Evolutionary conservation across 2,329 filamentous ascomycete species (phyloP).

Genomic region (Cladophialophora bantiana): DNA sequence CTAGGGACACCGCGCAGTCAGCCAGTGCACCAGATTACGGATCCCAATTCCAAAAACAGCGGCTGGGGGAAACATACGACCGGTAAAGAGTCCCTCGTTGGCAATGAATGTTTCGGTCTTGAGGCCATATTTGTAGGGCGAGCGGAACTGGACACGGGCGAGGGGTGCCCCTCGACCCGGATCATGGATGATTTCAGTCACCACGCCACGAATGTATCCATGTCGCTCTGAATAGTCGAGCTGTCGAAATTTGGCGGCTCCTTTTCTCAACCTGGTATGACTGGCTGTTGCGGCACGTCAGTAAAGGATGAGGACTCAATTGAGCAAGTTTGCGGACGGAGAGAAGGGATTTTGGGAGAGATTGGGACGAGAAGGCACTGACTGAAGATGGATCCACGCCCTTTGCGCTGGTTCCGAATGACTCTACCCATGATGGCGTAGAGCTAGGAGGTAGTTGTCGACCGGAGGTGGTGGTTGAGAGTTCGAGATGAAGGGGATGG

Average conservation of each 20-base stretch:
- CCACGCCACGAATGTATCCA: slow-evolving; percentile 95
- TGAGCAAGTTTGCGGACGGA: not conserved
- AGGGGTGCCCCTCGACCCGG: slow-evolving; percentile 97
- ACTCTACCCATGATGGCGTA: slow-evolving; percentile 68
- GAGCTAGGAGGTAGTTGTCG: slow-evolving; percentile 17
- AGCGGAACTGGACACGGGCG: slow-evolving; percentile 94
- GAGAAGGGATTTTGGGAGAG: not conserved
- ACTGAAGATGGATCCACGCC: slow-evolving; percentile 80
- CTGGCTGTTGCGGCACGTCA: slow-evolving; percentile 62
- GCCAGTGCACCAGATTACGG: slow-evolving; percentile 55
- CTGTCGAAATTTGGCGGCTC: slow-evolving; percentile 90
- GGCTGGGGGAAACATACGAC: not conserved
- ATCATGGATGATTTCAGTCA: slow-evolving; percentile 99
- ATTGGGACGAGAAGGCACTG: slow-evolving; percentile 27
- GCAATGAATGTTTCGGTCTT: slow-evolving; percentile 99
- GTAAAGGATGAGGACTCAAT: slow-evolving; percentile 7
- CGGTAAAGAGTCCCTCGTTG: slow-evolving; percentile 99
- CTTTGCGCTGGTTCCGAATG: slow-evolving; percentile 79
- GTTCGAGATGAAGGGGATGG: not conserved
- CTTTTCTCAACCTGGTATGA: slow-evolving; percentile 92
- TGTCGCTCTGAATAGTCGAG: slow-evolving; percentile 97
- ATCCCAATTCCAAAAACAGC: not conserved
- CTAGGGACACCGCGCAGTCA: slow-evolving; percentile 45
- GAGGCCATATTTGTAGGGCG: slow-evolving; percentile 98
- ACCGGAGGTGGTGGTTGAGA: slow-evolving; percentile 15